Base-by-base conservation (phyloP, 805 yeast species). In the Zygotorulaspora chibaensis region DNA sequence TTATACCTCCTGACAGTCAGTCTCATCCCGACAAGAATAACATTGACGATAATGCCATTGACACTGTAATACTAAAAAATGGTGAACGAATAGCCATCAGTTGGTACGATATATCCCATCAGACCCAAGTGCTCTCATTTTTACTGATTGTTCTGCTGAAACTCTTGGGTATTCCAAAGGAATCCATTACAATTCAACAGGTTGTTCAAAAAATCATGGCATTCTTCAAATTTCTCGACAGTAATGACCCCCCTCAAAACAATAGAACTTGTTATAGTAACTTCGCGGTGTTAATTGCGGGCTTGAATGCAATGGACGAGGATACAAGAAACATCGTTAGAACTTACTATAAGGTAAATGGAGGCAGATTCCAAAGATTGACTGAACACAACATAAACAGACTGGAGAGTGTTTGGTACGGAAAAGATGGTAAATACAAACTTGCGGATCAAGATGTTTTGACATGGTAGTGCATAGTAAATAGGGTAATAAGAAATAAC, bases 21-120 rank as follows among this genome's bases (percentile, higher is more conserved):
- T 64, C 66, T 3, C 68, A 65, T 45, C 69, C 69, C 8, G 48
- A 53, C n/a, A 62, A 59, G 28, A 64, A 63, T 37, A 54, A 54
- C 28, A 59, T 63, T 5, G 45, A 57, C 11, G 69, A 65, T 41
- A 59, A 63, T 51, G 69, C 68, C 12, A 64, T 65, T 25, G 67
- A 65, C 45, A 18, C 57, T n/a, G 66, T 65, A 3, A 57, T 50
- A 2, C 33, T 63, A 39, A 46, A 50, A 35, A 55, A 46, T 43
- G 65, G 61, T 3, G 60, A 61, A 36, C 50, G 51, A 16, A 54
- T 65, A 17, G 68, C 67, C 5, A 58, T 65, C 8, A 64, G 68
- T 42, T 65, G 69, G 69, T 65, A 65, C 47, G 69, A 65, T 43
- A 65, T 65, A 12, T 64, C 69, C 3, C 69, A 65, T 47, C 69